A percentile compares a stretch with the other conserved stretches of the same genome.
Conservation (phyloP, 305 asterid species). For the Fraxinus albicans region DNA sequence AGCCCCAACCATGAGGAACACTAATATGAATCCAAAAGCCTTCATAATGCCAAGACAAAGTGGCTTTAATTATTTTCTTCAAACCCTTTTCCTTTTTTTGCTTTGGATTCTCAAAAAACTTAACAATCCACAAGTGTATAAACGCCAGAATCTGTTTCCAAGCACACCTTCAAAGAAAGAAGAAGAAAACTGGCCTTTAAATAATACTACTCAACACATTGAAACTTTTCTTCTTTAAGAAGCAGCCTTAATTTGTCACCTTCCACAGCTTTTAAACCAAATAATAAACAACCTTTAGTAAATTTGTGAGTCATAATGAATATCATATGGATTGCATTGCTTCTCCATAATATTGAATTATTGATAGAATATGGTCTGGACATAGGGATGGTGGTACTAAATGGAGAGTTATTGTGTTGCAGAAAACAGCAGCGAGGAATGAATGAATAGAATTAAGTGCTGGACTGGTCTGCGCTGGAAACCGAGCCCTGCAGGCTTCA, state of each 20-base stretch:
- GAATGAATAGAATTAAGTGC: conserved; percentile 28
- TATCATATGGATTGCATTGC: background rate
- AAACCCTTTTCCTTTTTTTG: background rate
- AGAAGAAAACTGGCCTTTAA: too few species aligned
- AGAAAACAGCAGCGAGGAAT: conserved; percentile 19
- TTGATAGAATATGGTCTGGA: background rate
- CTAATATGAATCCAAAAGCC: conserved; percentile 46
- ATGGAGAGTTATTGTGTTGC: conserved; percentile 17
- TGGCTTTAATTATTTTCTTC: conserved; percentile 37
- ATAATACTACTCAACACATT: too few species aligned
- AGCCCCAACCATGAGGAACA: conserved; percentile 43
- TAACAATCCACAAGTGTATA: background rate
- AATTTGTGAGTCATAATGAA: background rate
- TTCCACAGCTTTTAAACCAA: background rate
- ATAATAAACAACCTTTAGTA: background rate
- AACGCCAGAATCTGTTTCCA: background rate
- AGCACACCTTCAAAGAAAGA: too few species aligned
- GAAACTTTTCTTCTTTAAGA: too few species aligned
- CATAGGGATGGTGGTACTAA: background rate
- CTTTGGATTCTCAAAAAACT: conserved; percentile 3
- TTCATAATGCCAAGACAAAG: conserved; percentile 41
- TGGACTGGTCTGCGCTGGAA: conserved; percentile 22
- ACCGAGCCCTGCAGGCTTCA: conserved; percentile 33
- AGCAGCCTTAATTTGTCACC: background rate
- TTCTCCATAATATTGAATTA: background rate